Conservation (phyloP, 495 filamentous ascomycete species). For the Arthonia radiata region DNA sequence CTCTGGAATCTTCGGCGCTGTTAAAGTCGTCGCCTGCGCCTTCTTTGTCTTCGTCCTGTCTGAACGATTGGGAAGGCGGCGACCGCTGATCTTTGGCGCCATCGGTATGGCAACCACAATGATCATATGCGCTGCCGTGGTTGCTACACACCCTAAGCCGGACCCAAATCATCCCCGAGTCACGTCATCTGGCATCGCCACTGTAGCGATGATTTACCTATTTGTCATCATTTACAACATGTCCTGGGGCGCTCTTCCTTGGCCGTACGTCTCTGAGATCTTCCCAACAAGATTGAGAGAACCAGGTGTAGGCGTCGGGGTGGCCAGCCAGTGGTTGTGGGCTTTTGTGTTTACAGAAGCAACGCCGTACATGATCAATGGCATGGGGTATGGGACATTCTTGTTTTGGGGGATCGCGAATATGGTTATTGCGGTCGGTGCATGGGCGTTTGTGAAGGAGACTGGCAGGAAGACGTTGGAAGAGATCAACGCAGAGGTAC, state of each 20-base stretch:
- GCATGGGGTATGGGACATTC: conserved; percentile 26
- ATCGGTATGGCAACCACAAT: conserved; percentile 14
- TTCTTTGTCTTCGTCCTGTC: conserved; percentile 17
- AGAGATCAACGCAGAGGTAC: no score
- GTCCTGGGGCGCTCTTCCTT: conserved; percentile 27
- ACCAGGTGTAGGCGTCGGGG: conserved; percentile 41
- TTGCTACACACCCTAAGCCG: conserved; percentile 21
- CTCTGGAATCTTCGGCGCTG: no score
- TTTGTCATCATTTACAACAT: conserved; percentile 24
- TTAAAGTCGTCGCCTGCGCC: no score
- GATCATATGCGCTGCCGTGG: no score
- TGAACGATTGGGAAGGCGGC: conserved; percentile 16
- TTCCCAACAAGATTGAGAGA: conserved; percentile 45
- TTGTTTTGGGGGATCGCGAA: conserved; percentile 22
- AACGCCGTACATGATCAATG: conserved; percentile 24
- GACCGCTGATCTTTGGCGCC: conserved; percentile 14
- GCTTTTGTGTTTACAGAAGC: conserved; percentile 41
- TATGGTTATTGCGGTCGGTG: no score
- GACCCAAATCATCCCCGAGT: conserved; percentile 11
- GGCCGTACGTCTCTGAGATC: conserved; percentile 56
- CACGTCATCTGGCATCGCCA: conserved; percentile 18
- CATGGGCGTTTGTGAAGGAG: no score
- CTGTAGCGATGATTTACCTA: conserved; percentile 24
- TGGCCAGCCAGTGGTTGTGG: conserved; percentile 40
- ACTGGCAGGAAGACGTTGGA: no score